Base-by-base conservation (phyloP, 371 early-diverging fungal species). In the Saksenaea vasiformis region DNA sequence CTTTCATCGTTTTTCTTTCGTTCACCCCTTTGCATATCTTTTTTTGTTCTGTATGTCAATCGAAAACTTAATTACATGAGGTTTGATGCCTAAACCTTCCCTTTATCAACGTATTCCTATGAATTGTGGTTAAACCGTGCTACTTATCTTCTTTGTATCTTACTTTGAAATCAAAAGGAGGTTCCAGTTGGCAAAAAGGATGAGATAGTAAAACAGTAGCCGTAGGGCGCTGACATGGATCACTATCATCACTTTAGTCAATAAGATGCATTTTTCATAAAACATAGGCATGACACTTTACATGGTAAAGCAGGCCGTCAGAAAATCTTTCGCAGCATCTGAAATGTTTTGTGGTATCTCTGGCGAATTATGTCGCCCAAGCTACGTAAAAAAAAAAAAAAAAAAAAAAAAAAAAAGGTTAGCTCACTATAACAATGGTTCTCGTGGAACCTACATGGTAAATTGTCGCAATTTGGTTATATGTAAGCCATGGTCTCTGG, bases 401-500 rank as follows among this genome's bases (percentile, higher is more conserved):
- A n/a, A n/a, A n/a, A n/a, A n/a, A n/a, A n/a, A n/a, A n/a, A n/a
- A n/a, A 59, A 66, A 60, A 54, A 57, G 27, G n/a, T 27, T n/a
- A 13, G 15, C 31, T 15, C 36, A 41, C 17, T 0, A 7, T 27
- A 54, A 34, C 39, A 26, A 63, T 24, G n/a, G 11, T 56, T 11
- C 24, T 31, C 24, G 15, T 19, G 26, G 7, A 13, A 22, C 54
- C 56, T 70, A 75, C 72, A 47, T 67, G 67, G 75, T 91, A 95
- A 61, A 96, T 83, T 1, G 96, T 94, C 68, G 95, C 93, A 74
- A 93, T 85, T 66, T 94, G 93, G 58, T 89, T 88, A 34, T 91
- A 79, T 15, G 90, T 80, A 31, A 90, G 85, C 92, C 95, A 98
- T 9, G 98, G 98, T 69, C 95, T 95, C 13, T 85, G 76, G 4